Evolutionary conservation across 2,329 filamentous ascomycete genomes (phyloP).

Genomic region (Epichloe sibirici): DNA sequence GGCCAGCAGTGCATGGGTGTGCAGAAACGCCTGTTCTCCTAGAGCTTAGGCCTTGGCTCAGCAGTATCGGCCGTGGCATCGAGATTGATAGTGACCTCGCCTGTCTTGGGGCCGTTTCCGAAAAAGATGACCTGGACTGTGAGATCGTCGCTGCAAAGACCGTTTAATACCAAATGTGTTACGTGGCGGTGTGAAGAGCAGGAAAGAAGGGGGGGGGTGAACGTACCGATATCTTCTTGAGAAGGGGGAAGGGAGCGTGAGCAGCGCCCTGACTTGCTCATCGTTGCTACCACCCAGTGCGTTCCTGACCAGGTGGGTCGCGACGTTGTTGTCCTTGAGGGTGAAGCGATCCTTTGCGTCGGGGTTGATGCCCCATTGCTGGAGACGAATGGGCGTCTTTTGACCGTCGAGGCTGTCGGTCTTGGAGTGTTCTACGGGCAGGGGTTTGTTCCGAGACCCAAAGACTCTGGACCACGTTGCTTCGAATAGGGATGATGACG

Average conservation of each 20-base stretch:
- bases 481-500: conserved; percentile 52
- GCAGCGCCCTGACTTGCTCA: conserved; percentile 83
- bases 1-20: neutral
- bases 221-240: conserved; percentile 74
- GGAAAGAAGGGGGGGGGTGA: neutral
- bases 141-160: conserved; percentile 61
- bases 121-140: conserved; percentile 99
- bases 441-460: conserved; percentile 34
- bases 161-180: neutral
- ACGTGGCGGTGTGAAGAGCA: neutral
- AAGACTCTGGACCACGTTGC: conserved; percentile 55
- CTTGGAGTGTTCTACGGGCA: conserved; percentile 64
- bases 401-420: conserved; percentile 50
- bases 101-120: conserved; percentile 64
- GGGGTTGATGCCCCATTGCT: conserved; percentile 78
- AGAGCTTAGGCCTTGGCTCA: conserved; percentile 27
- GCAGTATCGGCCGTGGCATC: conserved; percentile 60
- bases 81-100: conserved; percentile 70
- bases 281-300: conserved; percentile 85
- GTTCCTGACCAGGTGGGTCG: conserved; percentile 90
- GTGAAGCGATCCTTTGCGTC: conserved; percentile 73
- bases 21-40: conserved; percentile 7
- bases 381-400: conserved; percentile 73
- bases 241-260: conserved; percentile 85
- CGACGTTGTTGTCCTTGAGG: conserved; percentile 89